Evolutionary conservation across 2,329 filamentous ascomycete genomes (phyloP), one percentile per base, ranked within the genome.

Genomic region (Stemphylium beticola): DNA sequence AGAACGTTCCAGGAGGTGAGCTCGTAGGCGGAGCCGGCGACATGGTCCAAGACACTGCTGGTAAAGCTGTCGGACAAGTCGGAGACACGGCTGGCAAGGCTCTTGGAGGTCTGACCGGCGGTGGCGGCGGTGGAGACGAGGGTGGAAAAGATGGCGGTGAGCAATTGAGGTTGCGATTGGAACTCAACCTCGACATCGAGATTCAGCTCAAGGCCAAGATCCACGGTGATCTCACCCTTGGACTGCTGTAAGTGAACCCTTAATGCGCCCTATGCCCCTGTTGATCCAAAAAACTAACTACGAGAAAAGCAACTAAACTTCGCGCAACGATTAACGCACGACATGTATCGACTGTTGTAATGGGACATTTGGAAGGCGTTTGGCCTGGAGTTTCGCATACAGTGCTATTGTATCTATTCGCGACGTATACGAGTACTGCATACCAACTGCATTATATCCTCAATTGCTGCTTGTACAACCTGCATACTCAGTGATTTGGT

Each of bases 181-280:
- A 87, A 62, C 74, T 86, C 61, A 87, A 87, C 65, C 74, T 87
- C 56, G 84, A 86, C 68, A 84, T 87, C 67, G 84, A 87, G 68
- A 80, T 87, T 49, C 82, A 86, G 66, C 74, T 87, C 41, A 87
- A 87, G 77, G 84, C 84, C n/a, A 85, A 84, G 73, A 86, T 87
- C 62, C 83, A 86, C 60, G 84, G 84, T 75, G 84, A 87, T 65
- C 74, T 87, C 55, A 86, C 85, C n/a, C 68, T 87, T 49, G 83
- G 80, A 68, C 65, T 82, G 64, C 76, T 82, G 77, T 79, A 77
- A 72, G 77, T 77, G 34, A 34, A 36, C 4, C 17, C 8, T 24
- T 26, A 7, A 18, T 24, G 3, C n/a, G 4, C 2, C 20, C 8
- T 4, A 4, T 0, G 17, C 11, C 22, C 18, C 31, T 14, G 14